Conservation (phyloP, 1,139 yeast genomes). For the Hyphopichia buzzinii region DNA sequence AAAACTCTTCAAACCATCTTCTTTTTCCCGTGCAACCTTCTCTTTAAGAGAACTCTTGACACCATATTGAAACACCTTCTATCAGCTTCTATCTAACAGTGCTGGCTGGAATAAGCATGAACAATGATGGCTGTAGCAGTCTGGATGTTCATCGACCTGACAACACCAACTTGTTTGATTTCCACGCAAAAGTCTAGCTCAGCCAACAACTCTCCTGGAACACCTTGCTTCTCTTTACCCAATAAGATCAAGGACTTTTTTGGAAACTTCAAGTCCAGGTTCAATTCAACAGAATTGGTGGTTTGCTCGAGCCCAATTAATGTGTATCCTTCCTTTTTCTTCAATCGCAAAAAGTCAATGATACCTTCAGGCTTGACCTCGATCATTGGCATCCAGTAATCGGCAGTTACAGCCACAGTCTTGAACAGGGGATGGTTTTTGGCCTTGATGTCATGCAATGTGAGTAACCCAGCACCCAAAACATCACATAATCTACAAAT, state of each 20-base stretch:
- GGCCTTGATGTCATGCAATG: slow-evolving; percentile 68
- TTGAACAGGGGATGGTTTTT: slow-evolving; percentile 69
- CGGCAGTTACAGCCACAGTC: slow-evolving; percentile 91
- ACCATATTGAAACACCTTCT: background rate
- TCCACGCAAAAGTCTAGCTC: slow-evolving; percentile 87
- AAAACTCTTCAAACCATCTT: too few species aligned
- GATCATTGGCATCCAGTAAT: slow-evolving; percentile 92
- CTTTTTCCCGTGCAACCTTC: too few species aligned
- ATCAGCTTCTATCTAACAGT: slow-evolving; percentile 31
- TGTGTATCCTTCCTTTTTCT: slow-evolving; percentile 79
- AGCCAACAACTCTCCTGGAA: slow-evolving; percentile 80
- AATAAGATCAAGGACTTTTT: slow-evolving; percentile 70
- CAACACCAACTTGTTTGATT: slow-evolving; percentile 87
- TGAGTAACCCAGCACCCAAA: slow-evolving; percentile 80
- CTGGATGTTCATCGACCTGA: slow-evolving; percentile 93
- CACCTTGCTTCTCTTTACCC: slow-evolving; percentile 89
- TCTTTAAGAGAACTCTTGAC: too few species aligned
- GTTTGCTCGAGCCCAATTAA: slow-evolving; percentile 91
- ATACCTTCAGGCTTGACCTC: slow-evolving; percentile 66
- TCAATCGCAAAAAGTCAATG: slow-evolving; percentile 52
- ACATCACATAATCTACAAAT: slow-evolving; percentile 91
- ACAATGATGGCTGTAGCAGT: slow-evolving; percentile 94
- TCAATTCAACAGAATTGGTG: slow-evolving; percentile 73
- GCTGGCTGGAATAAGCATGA: slow-evolving; percentile 85
- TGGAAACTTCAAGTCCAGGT: slow-evolving; percentile 67